These are phyloP conservation scores for Volutella citrinella DNA, from an alignment of 2,329 filamentous ascomycete species.

Conservation along the genomic window DNA sequence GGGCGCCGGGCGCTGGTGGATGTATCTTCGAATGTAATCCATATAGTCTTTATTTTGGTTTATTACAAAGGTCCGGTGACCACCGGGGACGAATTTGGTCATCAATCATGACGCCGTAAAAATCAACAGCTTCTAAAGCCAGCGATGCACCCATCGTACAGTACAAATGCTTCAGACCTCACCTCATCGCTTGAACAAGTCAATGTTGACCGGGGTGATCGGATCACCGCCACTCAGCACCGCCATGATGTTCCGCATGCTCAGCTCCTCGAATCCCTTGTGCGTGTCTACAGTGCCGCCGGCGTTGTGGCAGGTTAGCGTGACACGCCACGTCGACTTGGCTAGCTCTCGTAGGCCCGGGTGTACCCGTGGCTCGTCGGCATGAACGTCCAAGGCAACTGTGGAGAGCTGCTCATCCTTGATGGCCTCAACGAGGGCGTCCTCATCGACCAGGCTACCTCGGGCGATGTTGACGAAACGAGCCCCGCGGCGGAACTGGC, in stretches of 20 bases:
- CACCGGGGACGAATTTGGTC: too few relatives aligned
- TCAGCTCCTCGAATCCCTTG: conserved; percentile 63
- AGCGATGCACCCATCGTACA: too few relatives aligned
- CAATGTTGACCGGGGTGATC: conserved; percentile 62
- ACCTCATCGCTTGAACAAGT: too few relatives aligned
- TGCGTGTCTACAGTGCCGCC: conserved; percentile 66
- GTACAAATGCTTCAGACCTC: too few relatives aligned
- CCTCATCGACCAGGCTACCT: conserved; percentile 63
- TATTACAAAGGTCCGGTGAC: too few relatives aligned
- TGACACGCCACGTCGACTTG: conserved; percentile 39
- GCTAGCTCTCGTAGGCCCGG: conserved; percentile 41
- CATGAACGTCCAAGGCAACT: conserved; percentile 64
- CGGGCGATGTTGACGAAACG: conserved; percentile 65
- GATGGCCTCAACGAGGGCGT: conserved; percentile 58
- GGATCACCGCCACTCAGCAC: conserved; percentile 50
- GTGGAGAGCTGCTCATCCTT: conserved; percentile 47
- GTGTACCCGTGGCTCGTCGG: conserved; percentile 55
- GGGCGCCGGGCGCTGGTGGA: too few relatives aligned
- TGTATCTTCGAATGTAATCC: too few relatives aligned
- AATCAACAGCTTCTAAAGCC: too few relatives aligned
- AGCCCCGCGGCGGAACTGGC: conserved; percentile 50
- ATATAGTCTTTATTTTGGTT: too few relatives aligned
- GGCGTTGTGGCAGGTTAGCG: conserved; percentile 66
- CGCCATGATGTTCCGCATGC: conserved; percentile 64
- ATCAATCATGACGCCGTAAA: too few relatives aligned